phyloP scores from a whole-genome alignment of 768 basidiomycete genomes.

The Lentinula sp. region DNA sequence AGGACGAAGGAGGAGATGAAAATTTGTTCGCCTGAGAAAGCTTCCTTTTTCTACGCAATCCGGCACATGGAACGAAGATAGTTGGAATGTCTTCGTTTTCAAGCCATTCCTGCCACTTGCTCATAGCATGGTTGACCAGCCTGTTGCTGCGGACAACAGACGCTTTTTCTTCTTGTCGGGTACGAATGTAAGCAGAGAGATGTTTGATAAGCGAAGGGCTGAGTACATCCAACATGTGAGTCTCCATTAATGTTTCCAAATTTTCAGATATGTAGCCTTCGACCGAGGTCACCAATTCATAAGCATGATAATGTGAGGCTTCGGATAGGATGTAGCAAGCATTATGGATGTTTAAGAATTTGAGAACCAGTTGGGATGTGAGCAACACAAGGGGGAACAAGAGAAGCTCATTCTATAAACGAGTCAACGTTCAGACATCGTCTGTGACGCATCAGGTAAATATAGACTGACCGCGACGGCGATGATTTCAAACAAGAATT shows the following conservation, averaged over 20 bases:
- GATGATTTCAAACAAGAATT: constrained; percentile 84
- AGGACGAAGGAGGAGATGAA: constrained; percentile 19
- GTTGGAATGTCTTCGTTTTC: constrained; percentile 60
- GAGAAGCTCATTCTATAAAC: constrained; percentile 78
- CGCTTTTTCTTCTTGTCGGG: constrained; percentile 58
- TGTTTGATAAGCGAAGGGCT: constrained; percentile 57
- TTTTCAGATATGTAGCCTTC: constrained; percentile 78
- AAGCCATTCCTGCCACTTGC: constrained; percentile 65
- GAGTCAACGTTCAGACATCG: constrained; percentile 4
- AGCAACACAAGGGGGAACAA: constrained; percentile 80
- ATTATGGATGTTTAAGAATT: constrained; percentile 65
- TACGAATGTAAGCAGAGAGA: constrained; percentile 51
- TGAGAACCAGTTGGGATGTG: constrained; percentile 73
- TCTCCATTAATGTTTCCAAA: constrained; percentile 83
- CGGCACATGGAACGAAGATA: constrained; percentile 34
- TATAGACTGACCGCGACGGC: constrained; percentile 63
- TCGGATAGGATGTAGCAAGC: constrained; percentile 76
- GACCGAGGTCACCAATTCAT: constrained; percentile 59
- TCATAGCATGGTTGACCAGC: constrained; percentile 49
- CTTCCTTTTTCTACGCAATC: constrained; percentile 18
- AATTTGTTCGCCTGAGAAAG: constrained; percentile 17
- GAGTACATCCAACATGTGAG: constrained; percentile 73
- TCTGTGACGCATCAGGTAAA: not conserved
- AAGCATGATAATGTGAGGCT: constrained; percentile 72
- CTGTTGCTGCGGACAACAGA: constrained; percentile 56